Percentiles rank a stretch among this genome's conserved stretches.
Evolutionary conservation across 2,329 filamentous ascomycete genomes (phyloP).

Genomic region (Clonostachys rosea): DNA sequence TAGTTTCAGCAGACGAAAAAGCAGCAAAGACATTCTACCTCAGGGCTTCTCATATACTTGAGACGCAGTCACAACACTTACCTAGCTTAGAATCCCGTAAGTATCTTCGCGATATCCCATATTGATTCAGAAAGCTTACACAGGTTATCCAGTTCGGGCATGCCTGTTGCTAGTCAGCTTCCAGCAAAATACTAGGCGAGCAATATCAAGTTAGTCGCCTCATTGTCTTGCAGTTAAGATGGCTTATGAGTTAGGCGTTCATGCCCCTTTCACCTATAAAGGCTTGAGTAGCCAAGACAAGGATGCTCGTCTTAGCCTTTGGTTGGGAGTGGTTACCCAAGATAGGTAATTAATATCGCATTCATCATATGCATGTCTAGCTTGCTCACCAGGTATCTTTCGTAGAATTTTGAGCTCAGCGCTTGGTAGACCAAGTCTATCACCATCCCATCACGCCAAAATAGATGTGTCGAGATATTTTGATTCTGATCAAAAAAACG

Average conservation of each 20-base stretch:
- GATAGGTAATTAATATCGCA: conserved; percentile 9
- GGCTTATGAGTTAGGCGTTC: conserved; percentile 23
- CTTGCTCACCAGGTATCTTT: neutral
- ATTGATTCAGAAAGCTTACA: neutral
- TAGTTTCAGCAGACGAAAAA: conserved; percentile 9
- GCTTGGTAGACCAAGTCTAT: conserved; percentile 6
- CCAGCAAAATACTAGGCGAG: conserved; percentile 24
- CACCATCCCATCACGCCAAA: conserved; percentile 5
- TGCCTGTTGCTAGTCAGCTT: conserved; percentile 21
- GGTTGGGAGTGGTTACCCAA: conserved; percentile 22
- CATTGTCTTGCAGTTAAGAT: conserved; percentile 22
- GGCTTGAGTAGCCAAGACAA: conserved; percentile 11
- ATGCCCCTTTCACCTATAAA: conserved; percentile 18
- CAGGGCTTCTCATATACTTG: conserved; percentile 12
- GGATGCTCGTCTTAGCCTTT: conserved; percentile 17
- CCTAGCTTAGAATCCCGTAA: conserved; percentile 10
- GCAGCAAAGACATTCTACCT: conserved; percentile 17
- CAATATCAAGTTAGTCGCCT: conserved; percentile 21
- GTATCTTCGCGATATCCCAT: neutral
- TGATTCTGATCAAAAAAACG: neutral
- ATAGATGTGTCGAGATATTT: conserved; percentile 2
- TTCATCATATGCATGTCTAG: neutral
- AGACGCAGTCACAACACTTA: conserved; percentile 14
- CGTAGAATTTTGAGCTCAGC: conserved; percentile 9
- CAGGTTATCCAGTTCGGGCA: conserved; percentile 14